These are phyloP conservation scores for Rhododendron griersonianum DNA, from an alignment of 148 eudicot species.

Conservation along the genomic window DNA sequence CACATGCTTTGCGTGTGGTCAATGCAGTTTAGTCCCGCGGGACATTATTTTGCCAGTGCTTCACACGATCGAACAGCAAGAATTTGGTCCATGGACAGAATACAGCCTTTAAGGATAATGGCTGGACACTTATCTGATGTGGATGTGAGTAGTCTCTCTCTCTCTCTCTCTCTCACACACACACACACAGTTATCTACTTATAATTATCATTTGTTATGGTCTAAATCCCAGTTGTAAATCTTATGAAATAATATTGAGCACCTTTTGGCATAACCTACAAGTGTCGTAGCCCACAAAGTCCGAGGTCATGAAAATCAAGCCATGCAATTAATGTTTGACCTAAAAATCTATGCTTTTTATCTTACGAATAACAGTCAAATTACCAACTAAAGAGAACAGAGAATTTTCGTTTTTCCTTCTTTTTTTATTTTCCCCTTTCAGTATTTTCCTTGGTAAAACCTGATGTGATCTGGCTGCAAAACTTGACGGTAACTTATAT, in stretches of 20 bases:
- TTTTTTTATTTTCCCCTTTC: neutral
- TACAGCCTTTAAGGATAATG: constrained; percentile 93
- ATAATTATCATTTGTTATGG: neutral
- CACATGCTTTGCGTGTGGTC: constrained; percentile 8
- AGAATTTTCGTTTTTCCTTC: neutral
- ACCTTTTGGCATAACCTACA: neutral
- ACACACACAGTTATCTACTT: neutral
- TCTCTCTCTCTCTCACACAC: constrained; percentile 6
- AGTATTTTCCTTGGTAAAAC: neutral
- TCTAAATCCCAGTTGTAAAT: neutral
- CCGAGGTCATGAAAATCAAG: neutral
- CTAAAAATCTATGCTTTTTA: neutral
- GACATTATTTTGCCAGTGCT: constrained; percentile 96
- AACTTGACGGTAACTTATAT: neutral
- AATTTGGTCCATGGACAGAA: constrained; percentile 92
- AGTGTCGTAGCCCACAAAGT: neutral
- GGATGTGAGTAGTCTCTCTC: constrained; percentile 58
- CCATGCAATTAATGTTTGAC: neutral
- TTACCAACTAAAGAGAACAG: neutral
- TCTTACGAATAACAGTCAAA: neutral
- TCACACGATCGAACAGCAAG: constrained; percentile 99
- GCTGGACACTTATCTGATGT: constrained; percentile 99
- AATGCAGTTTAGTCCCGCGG: constrained; percentile 92
- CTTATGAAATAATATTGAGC: neutral
- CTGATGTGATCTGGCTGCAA: neutral